Conservation (phyloP, 352 stramenopile genomes). For the Phytopythium delawarense region DNA sequence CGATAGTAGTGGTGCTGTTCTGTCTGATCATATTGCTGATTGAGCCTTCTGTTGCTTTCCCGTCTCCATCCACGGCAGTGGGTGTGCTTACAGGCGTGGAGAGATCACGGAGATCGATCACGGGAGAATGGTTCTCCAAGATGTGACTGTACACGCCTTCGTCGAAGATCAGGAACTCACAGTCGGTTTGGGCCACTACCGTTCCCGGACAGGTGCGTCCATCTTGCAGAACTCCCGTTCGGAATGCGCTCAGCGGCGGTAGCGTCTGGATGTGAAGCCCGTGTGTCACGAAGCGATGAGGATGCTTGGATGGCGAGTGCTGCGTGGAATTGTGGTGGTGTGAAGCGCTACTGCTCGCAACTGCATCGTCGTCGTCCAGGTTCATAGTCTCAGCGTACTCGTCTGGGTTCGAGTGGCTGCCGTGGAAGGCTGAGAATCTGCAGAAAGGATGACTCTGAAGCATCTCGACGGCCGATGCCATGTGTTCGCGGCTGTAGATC, state of each 20-base stretch:
- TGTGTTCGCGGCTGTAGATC: constrained; percentile 63
- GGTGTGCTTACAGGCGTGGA: background rate
- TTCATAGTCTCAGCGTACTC: constrained; percentile 17
- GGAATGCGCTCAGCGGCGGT: constrained; percentile 44
- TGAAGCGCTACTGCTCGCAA: background rate
- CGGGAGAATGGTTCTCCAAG: constrained; percentile 29
- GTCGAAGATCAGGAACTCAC: constrained; percentile 45
- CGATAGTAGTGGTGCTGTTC: background rate
- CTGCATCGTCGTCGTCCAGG: constrained; percentile 2
- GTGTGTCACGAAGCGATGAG: constrained; percentile 37
- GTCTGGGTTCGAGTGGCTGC: constrained; percentile 25
- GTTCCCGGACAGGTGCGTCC: constrained; percentile 37
- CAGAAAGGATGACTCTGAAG: constrained; percentile 60
- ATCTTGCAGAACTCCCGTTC: constrained; percentile 43
- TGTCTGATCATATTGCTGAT: background rate
- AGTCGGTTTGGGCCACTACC: constrained; percentile 49
- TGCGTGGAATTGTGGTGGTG: background rate
- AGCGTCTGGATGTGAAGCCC: constrained; percentile 60
- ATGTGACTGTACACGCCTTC: constrained; percentile 33
- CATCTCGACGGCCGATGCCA: constrained; percentile 53
- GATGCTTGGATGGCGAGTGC: constrained; percentile 7
- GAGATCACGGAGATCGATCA: constrained; percentile 22
- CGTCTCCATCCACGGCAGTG: background rate
- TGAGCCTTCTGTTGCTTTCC: background rate
- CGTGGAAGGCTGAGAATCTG: constrained; percentile 27